Evolutionary conservation across 345 rosid species (phyloP).

Genomic region (Camelina laxa): DNA sequence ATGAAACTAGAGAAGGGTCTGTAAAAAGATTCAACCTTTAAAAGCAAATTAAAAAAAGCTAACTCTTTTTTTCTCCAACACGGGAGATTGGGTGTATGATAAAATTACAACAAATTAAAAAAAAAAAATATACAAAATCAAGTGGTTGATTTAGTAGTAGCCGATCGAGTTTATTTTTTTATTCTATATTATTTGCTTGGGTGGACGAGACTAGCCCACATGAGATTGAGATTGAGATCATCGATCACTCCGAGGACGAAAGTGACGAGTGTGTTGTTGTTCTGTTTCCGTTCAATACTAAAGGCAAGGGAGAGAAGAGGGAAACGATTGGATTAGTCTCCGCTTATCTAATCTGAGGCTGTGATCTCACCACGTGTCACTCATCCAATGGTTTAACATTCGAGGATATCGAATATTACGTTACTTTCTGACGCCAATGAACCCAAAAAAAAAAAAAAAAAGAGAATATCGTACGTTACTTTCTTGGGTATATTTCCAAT

Average conservation of each 20-base stretch:
- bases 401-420: not conserved
- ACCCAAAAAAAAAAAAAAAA: not conserved
- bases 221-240: constrained; percentile 24
- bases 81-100: constrained; percentile 6
- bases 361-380: constrained; percentile 13
- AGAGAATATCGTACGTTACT: not conserved
- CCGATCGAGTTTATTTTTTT: not conserved
- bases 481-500: too few relatives aligned
- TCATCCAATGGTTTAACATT: not conserved
- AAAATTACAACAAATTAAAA: not conserved
- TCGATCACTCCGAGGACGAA: not conserved
- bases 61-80: not conserved
- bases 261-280: not conserved
- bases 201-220: constrained; percentile 46
- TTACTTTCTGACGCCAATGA: constrained; percentile 1
- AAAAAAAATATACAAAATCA: not conserved
- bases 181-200: constrained; percentile 20
- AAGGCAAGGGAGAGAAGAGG: not conserved
- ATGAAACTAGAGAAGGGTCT: not conserved
- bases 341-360: constrained; percentile 6
- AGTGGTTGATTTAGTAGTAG: constrained; percentile 26
- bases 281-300: not conserved
- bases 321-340: constrained; percentile 18
- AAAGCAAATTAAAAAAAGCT: not conserved
- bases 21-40: not conserved